These are phyloP conservation scores for Arthrocladium fulminans DNA, from an alignment of 2,329 filamentous ascomycete genomes.

Conservation along the genomic window DNA sequence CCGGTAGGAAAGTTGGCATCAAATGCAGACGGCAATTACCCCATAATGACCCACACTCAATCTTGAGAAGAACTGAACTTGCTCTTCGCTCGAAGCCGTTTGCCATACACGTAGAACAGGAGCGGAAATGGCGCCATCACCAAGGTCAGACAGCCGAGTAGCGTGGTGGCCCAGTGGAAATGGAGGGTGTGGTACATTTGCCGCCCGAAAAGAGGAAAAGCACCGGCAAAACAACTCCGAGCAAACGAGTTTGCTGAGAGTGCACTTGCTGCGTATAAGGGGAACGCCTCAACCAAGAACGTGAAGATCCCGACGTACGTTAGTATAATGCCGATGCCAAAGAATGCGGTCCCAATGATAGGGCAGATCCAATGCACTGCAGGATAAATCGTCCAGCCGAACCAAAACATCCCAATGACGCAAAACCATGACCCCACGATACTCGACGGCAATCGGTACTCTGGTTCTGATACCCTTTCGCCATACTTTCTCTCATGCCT, in stretches of 20 bases:
- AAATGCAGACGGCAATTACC: neutral
- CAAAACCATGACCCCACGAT: slow-evolving; percentile 69
- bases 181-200: slow-evolving; percentile 33
- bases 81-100: slow-evolving; percentile 38
- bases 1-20: neutral
- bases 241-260: slow-evolving; percentile 77
- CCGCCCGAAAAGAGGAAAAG: slow-evolving; percentile 40
- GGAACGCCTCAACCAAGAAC: slow-evolving; percentile 61
- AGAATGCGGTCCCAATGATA: slow-evolving; percentile 63
- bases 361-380: slow-evolving; percentile 68
- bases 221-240: slow-evolving; percentile 68
- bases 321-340: slow-evolving; percentile 64
- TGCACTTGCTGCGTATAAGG: slow-evolving; percentile 46
- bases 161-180: slow-evolving; percentile 33
- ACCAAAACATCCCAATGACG: slow-evolving; percentile 75
- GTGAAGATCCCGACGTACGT: slow-evolving; percentile 81
- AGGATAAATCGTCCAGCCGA: slow-evolving; percentile 63
- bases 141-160: slow-evolving; percentile 32
- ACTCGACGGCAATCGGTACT: slow-evolving; percentile 70
- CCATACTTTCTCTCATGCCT: slow-evolving; percentile 30
- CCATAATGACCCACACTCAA: neutral
- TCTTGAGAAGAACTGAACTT: slow-evolving; percentile 27
- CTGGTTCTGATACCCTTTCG: slow-evolving; percentile 59
- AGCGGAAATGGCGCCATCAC: slow-evolving; percentile 43
- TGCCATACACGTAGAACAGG: slow-evolving; percentile 42